Base-by-base conservation (phyloP, 768 basidiomycete genomes). In the Tephrocybe sp. region DNA sequence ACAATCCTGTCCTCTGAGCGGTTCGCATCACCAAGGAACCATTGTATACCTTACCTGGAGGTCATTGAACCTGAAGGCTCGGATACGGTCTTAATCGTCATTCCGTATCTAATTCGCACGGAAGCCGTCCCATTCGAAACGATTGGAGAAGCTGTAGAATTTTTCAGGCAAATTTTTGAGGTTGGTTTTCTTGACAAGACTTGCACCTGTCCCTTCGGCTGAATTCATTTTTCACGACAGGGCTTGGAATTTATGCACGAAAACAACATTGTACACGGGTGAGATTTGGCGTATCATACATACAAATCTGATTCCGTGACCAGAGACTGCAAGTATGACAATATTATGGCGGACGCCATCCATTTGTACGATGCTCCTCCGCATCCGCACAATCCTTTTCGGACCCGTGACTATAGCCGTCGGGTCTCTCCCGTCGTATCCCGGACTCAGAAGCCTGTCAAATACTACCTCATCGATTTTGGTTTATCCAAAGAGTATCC, bases 211-310 rank as follows among this genome's bases (percentile, higher is more conserved):
- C 3, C 51, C 58, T 20, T 20, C 52, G 39, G 42, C 10, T 13
- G 9, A 23, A 14, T 51, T 1, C 30, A 26, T 26, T 8, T 13
- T 0, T 31, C 9, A 10, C 32, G 13, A 13, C 22, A 72, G 68
- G 68, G 68, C 0, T 31, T 73, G 1, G 53, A 57, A 17, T 73
- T 67, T n/a, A 70, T 72, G 66, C 69, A 73, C 26, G 19, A 60
- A 5, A 58, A 70, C 36, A 52, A 49, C 4, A 59, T 72, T 14
- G 61, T 62, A 0, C 70, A 73, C 51, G 61, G 71, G 72, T 68
- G 52, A 31, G 31, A 10, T 10, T 33, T 12, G 2, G 19, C 30
- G 12, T 16, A n/a, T 32, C 9, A 36, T 5, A 19, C 3, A 12
- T 31, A 4, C n/a, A 26, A 2, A 20, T 41, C 26, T 7, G 26